Percentiles rank a stretch among this genome's conserved stretches.
These are phyloP conservation scores for Aschersonia sp. DNA, from an alignment of 2,329 filamentous ascomycete genomes.

Conservation along the genomic window DNA sequence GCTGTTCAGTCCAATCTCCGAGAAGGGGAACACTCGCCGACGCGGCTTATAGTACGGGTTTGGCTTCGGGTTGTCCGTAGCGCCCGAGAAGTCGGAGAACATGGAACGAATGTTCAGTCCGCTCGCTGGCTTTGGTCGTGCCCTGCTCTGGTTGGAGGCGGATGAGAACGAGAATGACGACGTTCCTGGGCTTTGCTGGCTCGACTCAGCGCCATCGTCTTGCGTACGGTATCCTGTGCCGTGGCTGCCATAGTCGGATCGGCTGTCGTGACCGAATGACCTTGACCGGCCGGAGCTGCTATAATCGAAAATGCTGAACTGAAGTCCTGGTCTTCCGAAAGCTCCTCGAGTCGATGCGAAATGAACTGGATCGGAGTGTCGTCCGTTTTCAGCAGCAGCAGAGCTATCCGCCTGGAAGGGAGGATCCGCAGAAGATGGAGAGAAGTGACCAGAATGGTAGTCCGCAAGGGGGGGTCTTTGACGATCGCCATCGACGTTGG, in stretches of 20 bases:
- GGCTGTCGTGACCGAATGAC: neutral
- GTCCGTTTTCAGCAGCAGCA: neutral
- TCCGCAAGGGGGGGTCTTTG: conserved; percentile 1
- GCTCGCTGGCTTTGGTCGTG: neutral
- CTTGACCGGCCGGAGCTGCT: neutral
- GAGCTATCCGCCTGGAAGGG: neutral
- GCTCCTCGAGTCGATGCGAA: conserved; percentile 1
- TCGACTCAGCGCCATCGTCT: neutral
- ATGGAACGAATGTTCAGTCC: conserved; percentile 1
- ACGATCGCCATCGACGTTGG: neutral
- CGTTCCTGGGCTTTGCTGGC: neutral
- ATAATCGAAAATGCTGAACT: conserved; percentile 1
- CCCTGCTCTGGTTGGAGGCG: neutral
- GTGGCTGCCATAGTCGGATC: neutral
- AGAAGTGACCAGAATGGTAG: neutral
- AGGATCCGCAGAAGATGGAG: neutral
- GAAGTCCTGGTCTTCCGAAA: neutral
- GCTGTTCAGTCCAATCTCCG: neutral
- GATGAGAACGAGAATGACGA: conserved; percentile 1
- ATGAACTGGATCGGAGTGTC: neutral
- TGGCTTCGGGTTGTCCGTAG: conserved; percentile 19
- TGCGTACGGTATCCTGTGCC: neutral
- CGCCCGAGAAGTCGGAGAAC: conserved; percentile 12
- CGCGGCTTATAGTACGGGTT: conserved; percentile 20
- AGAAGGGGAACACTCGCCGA: conserved; percentile 3